A percentile compares a stretch with the other conserved stretches of the same genome.
phyloP scores from a whole-genome alignment of 2,329 filamentous ascomycete genomes.

The Fusarium cyanostomum region DNA sequence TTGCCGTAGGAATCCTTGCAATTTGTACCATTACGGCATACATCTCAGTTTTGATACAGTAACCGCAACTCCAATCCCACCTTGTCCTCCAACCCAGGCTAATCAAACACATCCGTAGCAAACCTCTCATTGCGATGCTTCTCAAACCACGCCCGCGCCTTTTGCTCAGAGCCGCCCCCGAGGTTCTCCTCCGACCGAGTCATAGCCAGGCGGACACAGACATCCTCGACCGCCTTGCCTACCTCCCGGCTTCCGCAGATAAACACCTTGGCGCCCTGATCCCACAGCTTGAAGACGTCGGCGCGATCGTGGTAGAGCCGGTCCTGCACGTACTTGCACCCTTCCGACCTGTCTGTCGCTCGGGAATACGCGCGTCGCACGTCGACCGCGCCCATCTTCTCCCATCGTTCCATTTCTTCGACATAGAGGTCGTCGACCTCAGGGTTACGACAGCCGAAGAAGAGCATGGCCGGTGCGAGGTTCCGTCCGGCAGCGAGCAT shows the following conservation, averaged over 20 bases:
- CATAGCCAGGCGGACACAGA: slow-evolving; percentile 49
- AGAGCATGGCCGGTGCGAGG: slow-evolving; percentile 70
- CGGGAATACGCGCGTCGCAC: slow-evolving; percentile 67
- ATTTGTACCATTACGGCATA: too few relatives aligned
- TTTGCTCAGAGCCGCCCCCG: slow-evolving; percentile 49
- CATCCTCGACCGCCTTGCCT: slow-evolving; percentile 57
- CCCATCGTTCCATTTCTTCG: slow-evolving; percentile 68
- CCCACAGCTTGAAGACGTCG: slow-evolving; percentile 52
- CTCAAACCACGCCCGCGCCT: slow-evolving; percentile 59
- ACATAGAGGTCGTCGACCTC: slow-evolving; percentile 68
- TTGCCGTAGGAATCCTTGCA: too few relatives aligned
- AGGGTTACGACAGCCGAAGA: slow-evolving; percentile 69
- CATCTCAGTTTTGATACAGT: too few relatives aligned
- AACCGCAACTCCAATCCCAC: too few relatives aligned
- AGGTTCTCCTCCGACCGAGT: slow-evolving; percentile 41
- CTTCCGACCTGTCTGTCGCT: slow-evolving; percentile 53
- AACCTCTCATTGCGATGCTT: slow-evolving; percentile 63
- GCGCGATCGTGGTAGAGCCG: slow-evolving; percentile 50
- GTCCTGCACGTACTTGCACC: slow-evolving; percentile 60
- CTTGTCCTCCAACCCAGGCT: neutral
- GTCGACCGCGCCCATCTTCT: slow-evolving; percentile 57
- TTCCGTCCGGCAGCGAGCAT: slow-evolving; percentile 59
- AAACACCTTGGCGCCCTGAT: slow-evolving; percentile 63
- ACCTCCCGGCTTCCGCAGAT: slow-evolving; percentile 70
- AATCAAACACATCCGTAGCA: slow-evolving; percentile 70